phyloP scores from a whole-genome alignment of 1,284 basidiomycete species.

The Cutaneotrichosporon cavernicola region DNA sequence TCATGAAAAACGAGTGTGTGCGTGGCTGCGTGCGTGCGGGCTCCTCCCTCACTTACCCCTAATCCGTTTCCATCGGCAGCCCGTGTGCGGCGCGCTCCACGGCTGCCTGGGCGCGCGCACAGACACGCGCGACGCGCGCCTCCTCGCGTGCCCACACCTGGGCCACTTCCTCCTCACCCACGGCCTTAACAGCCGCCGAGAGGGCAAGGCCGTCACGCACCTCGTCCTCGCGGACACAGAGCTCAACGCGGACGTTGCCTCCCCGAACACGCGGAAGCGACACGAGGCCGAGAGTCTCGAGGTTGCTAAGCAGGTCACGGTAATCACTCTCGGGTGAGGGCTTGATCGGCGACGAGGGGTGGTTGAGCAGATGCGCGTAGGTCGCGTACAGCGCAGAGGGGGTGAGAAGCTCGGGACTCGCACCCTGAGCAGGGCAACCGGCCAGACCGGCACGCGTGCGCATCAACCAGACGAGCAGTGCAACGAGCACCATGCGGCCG shows the following conservation, averaged over 20 bases:
- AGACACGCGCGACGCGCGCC: conserved; percentile 23
- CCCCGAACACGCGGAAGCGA: conserved; percentile 22
- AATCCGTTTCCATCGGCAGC: conserved; percentile 7
- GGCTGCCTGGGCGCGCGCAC: conserved; percentile 16
- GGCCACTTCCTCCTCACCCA: conserved; percentile 41
- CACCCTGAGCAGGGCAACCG: conserved; percentile 32
- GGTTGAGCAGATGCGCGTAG: conserved; percentile 44
- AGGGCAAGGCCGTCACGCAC: conserved; percentile 38
- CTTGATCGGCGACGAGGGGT: conserved; percentile 42
- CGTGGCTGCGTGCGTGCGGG: too few species aligned
- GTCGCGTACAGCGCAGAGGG: conserved; percentile 43
- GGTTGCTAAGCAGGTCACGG: conserved; percentile 49
- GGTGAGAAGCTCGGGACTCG: conserved; percentile 23
- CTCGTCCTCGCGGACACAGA: conserved; percentile 45
- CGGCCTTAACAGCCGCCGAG: conserved; percentile 20
- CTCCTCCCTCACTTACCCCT: background rate
- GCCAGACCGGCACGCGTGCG: conserved; percentile 38
- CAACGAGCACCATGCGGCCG: conserved; percentile 51
- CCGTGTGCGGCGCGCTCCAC: conserved; percentile 22
- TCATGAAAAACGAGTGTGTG: background rate
- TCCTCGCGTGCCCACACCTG: conserved; percentile 41
- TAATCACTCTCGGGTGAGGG: conserved; percentile 51
- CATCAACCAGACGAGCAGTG: conserved; percentile 42
- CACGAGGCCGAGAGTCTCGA: conserved; percentile 50
- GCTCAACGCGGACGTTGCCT: conserved; percentile 31